Evolutionary conservation across 2,329 filamentous ascomycete genomes (phyloP).

Genomic region (Aspergillus viridinutans): DNA sequence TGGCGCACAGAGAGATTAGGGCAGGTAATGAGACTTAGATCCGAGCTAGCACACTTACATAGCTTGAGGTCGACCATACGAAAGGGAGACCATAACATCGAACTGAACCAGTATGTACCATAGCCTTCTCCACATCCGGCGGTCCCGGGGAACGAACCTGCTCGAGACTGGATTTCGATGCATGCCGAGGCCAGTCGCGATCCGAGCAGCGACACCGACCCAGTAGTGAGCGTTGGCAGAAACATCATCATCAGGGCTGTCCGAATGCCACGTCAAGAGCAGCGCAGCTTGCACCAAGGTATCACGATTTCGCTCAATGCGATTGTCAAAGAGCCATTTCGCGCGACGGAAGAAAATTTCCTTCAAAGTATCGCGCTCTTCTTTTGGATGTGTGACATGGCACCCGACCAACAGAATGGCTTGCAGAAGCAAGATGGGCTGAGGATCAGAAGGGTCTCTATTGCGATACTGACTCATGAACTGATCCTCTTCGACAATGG

Average conservation of each 20-base stretch:
- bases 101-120: constrained; percentile 45
- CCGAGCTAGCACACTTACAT: constrained; percentile 33
- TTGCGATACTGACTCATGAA: constrained; percentile 51
- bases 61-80: constrained; percentile 50
- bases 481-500: constrained; percentile 49
- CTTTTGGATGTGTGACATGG: constrained; percentile 43
- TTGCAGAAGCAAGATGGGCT: constrained; percentile 49
- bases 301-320: constrained; percentile 52
- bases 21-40: background rate
- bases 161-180: constrained; percentile 43
- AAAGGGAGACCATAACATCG: constrained; percentile 42
- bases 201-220: constrained; percentile 51
- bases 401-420: constrained; percentile 50
- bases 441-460: constrained; percentile 42
- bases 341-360: constrained; percentile 50
- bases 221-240: constrained; percentile 52
- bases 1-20: constrained; percentile 8
- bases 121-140: constrained; percentile 41
- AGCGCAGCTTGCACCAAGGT: constrained; percentile 53
- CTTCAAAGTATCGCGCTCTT: constrained; percentile 44
- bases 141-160: constrained; percentile 38
- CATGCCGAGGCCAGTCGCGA: constrained; percentile 54
- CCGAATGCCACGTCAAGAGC: constrained; percentile 54
- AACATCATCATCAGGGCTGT: constrained; percentile 51
- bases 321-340: constrained; percentile 51